Conservation (phyloP, 306 rosid species). For the Comarum palustre region DNA sequence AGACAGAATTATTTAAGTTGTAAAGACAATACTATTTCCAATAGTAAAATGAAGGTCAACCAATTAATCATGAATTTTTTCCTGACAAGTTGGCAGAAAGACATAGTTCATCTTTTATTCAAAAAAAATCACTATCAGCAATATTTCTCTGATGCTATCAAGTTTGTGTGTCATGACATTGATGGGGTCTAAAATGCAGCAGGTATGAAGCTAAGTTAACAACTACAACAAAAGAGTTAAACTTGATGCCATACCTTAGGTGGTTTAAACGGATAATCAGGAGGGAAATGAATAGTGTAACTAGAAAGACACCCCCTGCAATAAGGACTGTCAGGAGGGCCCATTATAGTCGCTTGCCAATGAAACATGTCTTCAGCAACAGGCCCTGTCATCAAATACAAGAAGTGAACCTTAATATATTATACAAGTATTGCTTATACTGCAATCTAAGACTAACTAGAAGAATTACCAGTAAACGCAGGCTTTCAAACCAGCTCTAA, state of each 20-base stretch:
- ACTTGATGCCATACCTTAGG: conserved; percentile 50
- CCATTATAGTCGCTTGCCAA: conserved; percentile 92
- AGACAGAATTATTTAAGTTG: background rate
- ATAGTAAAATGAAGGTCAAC: background rate
- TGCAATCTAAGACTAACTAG: background rate
- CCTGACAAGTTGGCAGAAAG: background rate
- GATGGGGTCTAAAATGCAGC: background rate
- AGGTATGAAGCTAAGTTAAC: background rate
- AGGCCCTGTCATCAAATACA: conserved; percentile 50
- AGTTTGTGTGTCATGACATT: background rate
- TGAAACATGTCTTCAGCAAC: conserved; percentile 89
- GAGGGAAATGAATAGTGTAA: conserved; percentile 88
- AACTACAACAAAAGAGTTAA: background rate
- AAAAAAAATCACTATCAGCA: background rate
- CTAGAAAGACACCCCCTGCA: conserved; percentile 76
- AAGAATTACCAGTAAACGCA: background rate
- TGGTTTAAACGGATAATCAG: conserved; percentile 83
- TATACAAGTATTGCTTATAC: background rate
- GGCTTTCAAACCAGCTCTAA: background rate
- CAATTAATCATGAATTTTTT: background rate
- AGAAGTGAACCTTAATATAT: background rate
- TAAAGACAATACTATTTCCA: background rate
- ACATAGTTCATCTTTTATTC: background rate
- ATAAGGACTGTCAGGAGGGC: conserved; percentile 84
- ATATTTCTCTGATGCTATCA: background rate